Conservation (phyloP, 352 stramenopile species). For the Paralagenidium karlingii region DNA sequence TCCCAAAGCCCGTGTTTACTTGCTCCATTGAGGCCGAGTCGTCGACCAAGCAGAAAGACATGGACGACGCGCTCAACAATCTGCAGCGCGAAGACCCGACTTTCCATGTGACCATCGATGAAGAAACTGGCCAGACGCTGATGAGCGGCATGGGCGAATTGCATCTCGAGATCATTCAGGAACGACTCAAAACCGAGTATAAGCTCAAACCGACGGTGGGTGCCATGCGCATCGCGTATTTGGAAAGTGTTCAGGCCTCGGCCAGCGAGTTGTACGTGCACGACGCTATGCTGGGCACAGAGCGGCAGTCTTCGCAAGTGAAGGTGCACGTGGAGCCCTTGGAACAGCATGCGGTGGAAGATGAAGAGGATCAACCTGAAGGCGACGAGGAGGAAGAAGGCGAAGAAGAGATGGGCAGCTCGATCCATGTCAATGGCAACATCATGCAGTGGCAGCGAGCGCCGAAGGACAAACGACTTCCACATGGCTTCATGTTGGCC, state of each 20-base stretch:
- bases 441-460: constrained; percentile 39
- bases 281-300: constrained; percentile 51
- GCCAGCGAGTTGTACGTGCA: constrained; percentile 29
- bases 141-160: constrained; percentile 94
- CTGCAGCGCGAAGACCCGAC: constrained; percentile 92
- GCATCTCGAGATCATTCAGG: constrained; percentile 89
- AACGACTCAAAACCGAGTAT: constrained; percentile 85
- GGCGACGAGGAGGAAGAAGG: constrained; percentile 5
- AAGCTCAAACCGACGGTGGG: constrained; percentile 76
- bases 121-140: constrained; percentile 96
- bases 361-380: no score
- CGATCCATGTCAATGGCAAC: constrained; percentile 28
- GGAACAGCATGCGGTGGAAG: constrained; percentile 19
- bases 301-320: constrained; percentile 63
- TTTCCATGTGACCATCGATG: constrained; percentile 91
- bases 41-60: constrained; percentile 68
- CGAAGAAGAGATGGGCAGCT: constrained; percentile 5
- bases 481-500: constrained; percentile 42
- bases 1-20: constrained; percentile 83
- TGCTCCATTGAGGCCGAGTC: constrained; percentile 85
- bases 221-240: constrained; percentile 83
- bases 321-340: constrained; percentile 31
- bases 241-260: constrained; percentile 63
- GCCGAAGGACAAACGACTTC: constrained; percentile 36
- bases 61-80: constrained; percentile 71